These are phyloP conservation scores for Neurospora sp. DNA, from an alignment of 2,329 filamentous ascomycete species.

Conservation along the genomic window DNA sequence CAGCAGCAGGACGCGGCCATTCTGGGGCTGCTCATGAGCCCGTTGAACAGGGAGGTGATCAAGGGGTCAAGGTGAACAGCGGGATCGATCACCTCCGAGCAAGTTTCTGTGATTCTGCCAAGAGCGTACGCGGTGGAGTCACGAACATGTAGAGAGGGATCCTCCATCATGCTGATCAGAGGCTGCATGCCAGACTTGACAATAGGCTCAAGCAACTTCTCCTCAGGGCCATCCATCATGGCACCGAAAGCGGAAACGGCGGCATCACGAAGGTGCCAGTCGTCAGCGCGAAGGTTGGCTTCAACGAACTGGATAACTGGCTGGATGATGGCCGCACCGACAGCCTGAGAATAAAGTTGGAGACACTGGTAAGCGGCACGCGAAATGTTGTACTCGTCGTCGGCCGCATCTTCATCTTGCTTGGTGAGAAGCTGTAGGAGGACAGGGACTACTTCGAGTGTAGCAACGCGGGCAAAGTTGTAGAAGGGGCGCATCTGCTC, in stretches of 20 bases:
- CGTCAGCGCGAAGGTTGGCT: slow-evolving; percentile 75
- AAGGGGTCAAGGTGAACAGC: slow-evolving; percentile 72
- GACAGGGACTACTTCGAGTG: slow-evolving; percentile 88
- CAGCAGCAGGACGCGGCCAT: slow-evolving; percentile 98
- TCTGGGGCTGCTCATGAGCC: slow-evolving; percentile 82
- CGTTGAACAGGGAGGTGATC: slow-evolving; percentile 81
- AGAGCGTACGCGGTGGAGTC: slow-evolving; percentile 95
- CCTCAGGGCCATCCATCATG: slow-evolving; percentile 97
- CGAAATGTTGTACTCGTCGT: slow-evolving; percentile 96
- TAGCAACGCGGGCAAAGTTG: slow-evolving; percentile 90
- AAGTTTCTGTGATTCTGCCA: slow-evolving; percentile 89
- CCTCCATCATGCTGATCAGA: slow-evolving; percentile 85
- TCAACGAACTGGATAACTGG: slow-evolving; percentile 89
- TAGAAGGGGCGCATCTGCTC: slow-evolving; percentile 86
- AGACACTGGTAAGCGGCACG: slow-evolving; percentile 94
- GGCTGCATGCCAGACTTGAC: slow-evolving; percentile 93
- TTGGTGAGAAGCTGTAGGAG: slow-evolving; percentile 82
- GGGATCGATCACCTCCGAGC: slow-evolving; percentile 84
- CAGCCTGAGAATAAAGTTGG: slow-evolving; percentile 88
- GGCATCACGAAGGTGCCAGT: slow-evolving; percentile 93
- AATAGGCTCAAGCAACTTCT: slow-evolving; percentile 82
- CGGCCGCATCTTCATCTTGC: slow-evolving; percentile 92
- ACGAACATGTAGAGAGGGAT: slow-evolving; percentile 79
- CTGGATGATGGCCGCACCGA: slow-evolving; percentile 72
- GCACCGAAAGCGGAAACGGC: slow-evolving; percentile 95